Conservation (phyloP, 2,329 filamentous ascomycete genomes). For the Cytospora piceae region DNA sequence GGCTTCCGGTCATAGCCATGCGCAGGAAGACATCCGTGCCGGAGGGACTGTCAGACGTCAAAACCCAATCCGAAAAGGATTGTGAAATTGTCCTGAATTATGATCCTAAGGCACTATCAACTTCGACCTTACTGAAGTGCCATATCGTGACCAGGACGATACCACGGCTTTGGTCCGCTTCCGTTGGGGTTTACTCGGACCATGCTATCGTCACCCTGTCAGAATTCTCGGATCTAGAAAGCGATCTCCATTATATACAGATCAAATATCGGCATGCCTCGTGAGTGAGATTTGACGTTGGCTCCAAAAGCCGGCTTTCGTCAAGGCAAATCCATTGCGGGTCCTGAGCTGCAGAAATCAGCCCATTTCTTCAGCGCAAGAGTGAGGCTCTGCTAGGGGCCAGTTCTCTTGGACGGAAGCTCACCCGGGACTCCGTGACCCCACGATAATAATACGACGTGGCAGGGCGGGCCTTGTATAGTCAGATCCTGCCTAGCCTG, state of each 20-base stretch:
- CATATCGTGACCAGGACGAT: background rate
- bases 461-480: conserved; percentile 23
- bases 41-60: background rate
- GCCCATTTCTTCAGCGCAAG: conserved; percentile 19
- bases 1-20: background rate
- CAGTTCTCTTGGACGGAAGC: conserved; percentile 17
- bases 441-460: conserved; percentile 27
- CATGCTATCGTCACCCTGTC: conserved; percentile 19
- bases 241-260: conserved; percentile 29
- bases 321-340: conserved; percentile 6
- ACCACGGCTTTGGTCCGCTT: background rate
- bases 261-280: conserved; percentile 21
- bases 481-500: conserved; percentile 24
- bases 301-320: conserved; percentile 12
- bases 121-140: background rate
- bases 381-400: conserved; percentile 20
- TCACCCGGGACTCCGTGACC: conserved; percentile 20
- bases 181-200: conserved; percentile 6
- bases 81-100: background rate
- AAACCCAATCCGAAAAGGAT: background rate
- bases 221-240: conserved; percentile 28
- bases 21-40: background rate
- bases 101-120: background rate
- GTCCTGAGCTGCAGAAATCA: conserved; percentile 22
- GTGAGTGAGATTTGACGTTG: conserved; percentile 8